Conservation (phyloP, 2,329 filamentous ascomycete genomes). For the Scedosporium aurantiacum region DNA sequence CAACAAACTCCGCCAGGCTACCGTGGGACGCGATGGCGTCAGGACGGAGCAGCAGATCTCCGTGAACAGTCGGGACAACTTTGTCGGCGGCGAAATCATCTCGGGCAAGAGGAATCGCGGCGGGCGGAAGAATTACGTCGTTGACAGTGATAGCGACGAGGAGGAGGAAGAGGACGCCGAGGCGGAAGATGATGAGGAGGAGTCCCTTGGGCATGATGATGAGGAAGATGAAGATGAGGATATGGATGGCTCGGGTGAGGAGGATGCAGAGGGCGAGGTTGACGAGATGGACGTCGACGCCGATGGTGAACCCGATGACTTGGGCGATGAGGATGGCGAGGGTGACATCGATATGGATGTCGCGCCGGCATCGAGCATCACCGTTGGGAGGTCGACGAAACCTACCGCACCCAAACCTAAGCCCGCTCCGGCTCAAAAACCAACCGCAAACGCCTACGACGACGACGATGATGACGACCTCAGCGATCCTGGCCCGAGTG, state of each 20-base stretch:
- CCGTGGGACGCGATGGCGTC: conserved; percentile 24
- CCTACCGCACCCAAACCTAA: conserved; percentile 22
- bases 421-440: conserved; percentile 19
- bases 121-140: conserved; percentile 48
- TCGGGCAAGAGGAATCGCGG: conserved; percentile 41
- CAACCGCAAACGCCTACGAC: conserved; percentile 25
- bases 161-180: conserved; percentile 29
- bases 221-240: conserved; percentile 23
- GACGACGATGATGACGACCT: conserved; percentile 45
- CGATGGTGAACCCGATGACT: conserved; percentile 24
- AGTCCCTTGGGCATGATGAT: conserved; percentile 19
- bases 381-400: conserved; percentile 31
- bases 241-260: conserved; percentile 17
- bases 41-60: conserved; percentile 15
- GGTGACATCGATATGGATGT: conserved; percentile 37
- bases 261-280: conserved; percentile 24
- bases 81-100: conserved; percentile 35
- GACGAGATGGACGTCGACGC: conserved; percentile 27
- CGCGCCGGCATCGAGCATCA: conserved; percentile 30
- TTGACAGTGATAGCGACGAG: conserved; percentile 42
- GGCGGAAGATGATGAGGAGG: conserved; percentile 19
- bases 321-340: conserved; percentile 38
- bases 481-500: conserved; percentile 39
- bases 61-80: conserved; percentile 21
- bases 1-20: conserved; percentile 40